phyloP scores from a whole-genome alignment of 768 basidiomycete species.

The Flagelloscypha sp. region DNA sequence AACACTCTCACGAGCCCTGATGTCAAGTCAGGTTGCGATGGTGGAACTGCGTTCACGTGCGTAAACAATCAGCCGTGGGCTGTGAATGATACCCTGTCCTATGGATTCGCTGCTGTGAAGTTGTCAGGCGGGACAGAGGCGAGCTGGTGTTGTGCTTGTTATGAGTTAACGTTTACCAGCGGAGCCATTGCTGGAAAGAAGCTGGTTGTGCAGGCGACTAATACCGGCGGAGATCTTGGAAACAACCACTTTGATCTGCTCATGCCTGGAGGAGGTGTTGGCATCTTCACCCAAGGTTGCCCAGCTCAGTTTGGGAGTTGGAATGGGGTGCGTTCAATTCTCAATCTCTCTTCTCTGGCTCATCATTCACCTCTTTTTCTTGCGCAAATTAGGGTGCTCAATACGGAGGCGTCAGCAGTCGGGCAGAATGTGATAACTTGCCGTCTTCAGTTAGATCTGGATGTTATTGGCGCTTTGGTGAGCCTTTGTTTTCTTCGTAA shows the following conservation, averaged over 20 bases:
- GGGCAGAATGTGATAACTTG: no score
- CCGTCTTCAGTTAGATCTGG: no score
- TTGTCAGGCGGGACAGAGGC: conserved; percentile 1
- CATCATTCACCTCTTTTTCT: background rate
- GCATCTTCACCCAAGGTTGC: background rate
- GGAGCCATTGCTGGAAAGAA: conserved; percentile 1
- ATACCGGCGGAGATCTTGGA: conserved; percentile 1
- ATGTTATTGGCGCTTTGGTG: no score
- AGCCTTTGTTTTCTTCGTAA: no score
- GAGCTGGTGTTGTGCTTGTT: conserved; percentile 1
- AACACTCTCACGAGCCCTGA: background rate
- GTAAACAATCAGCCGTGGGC: conserved; percentile 1
- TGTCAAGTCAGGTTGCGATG: background rate
- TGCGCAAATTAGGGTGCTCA: no score
- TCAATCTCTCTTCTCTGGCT: background rate
- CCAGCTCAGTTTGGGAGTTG: conserved; percentile 3
- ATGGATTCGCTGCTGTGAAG: background rate
- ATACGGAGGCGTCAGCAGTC: no score
- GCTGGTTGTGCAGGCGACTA: conserved; percentile 2
- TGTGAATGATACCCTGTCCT: background rate
- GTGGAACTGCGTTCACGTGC: conserved; percentile 1
- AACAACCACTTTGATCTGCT: conserved; percentile 1
- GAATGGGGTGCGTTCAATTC: conserved; percentile 1
- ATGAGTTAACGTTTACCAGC: conserved; percentile 2
- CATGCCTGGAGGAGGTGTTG: conserved; percentile 1